These are phyloP conservation scores for Prunella vulgaris DNA, from an alignment of 257 asterid species.

Conservation along the genomic window DNA sequence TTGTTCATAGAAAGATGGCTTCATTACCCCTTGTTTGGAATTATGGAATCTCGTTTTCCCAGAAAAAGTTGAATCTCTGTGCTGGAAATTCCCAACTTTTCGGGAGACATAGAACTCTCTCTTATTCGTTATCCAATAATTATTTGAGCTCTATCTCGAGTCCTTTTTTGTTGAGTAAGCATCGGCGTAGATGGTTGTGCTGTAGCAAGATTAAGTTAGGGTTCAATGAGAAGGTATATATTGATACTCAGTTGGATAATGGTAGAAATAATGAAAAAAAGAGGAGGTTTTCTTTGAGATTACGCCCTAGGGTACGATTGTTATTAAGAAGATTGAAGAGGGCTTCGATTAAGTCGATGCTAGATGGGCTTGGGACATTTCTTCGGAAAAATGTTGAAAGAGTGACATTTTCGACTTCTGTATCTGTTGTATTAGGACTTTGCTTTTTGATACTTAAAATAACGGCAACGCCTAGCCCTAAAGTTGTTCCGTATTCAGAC, in stretches of 20 bases:
- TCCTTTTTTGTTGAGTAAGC: conserved; percentile 39
- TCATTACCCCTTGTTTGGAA: conserved; percentile 64
- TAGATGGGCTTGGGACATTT: conserved; percentile 50
- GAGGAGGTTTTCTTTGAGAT: conserved; percentile 54
- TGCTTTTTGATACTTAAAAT: conserved; percentile 71
- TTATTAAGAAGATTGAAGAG: conserved; percentile 49
- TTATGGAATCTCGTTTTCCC: conserved; percentile 38
- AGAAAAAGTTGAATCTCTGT: conserved; percentile 35
- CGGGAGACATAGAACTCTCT: conserved; percentile 21
- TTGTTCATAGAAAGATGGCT: conserved; percentile 47
- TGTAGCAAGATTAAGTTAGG: conserved; percentile 43
- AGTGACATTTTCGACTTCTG: conserved; percentile 53
- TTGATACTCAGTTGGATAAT: conserved; percentile 36
- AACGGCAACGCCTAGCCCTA: conserved; percentile 66
- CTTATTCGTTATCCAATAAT: conserved; percentile 33
- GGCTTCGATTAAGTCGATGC: conserved; percentile 41
- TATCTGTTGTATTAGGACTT: conserved; percentile 63
- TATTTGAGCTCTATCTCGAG: conserved; percentile 29
- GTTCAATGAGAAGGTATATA: conserved; percentile 34
- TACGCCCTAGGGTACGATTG: conserved; percentile 61
- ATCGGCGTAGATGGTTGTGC: conserved; percentile 35
- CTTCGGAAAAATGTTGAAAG: conserved; percentile 54
- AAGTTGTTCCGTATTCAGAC: conserved; percentile 73
- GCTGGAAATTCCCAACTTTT: conserved; percentile 30
- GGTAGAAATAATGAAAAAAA: conserved; percentile 33